Evolutionary conservation across 1,139 yeast genomes (phyloP).

Genomic region (Pichia cactophila): DNA sequence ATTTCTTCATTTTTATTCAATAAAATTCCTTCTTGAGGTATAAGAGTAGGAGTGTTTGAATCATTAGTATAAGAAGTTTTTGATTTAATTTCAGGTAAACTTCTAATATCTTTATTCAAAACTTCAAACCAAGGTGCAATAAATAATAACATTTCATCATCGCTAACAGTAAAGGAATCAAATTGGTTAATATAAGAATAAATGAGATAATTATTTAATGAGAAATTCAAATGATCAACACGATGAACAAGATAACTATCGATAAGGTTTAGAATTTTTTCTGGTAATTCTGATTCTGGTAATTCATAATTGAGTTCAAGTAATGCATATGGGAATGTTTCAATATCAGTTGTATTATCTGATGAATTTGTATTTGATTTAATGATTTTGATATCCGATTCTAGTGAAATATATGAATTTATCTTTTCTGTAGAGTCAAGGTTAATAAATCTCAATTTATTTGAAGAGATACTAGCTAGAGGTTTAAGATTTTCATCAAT

Average conservation of each 20-base stretch:
- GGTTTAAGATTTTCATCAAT: constrained; percentile 43
- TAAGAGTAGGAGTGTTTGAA: background rate
- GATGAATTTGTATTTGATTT: constrained; percentile 6
- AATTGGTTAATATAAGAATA: constrained; percentile 21
- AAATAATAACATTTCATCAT: constrained; percentile 20
- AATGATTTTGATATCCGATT: constrained; percentile 25
- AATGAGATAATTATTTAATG: constrained; percentile 28
- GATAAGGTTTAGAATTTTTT: constrained; percentile 28
- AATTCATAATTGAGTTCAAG: constrained; percentile 40
- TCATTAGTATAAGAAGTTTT: constrained; percentile 3
- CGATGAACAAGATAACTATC: constrained; percentile 31
- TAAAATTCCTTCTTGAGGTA: constrained; percentile 14
- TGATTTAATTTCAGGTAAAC: constrained; percentile 24
- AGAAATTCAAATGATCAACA: constrained; percentile 29
- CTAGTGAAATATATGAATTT: constrained; percentile 30
- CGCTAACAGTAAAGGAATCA: constrained; percentile 11
- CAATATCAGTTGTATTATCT: background rate
- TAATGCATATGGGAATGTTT: constrained; percentile 39
- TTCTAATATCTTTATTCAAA: constrained; percentile 31
- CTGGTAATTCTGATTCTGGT: constrained; percentile 27
- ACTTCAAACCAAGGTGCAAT: constrained; percentile 30
- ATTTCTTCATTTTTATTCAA: constrained; percentile 27
- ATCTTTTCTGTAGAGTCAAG: constrained; percentile 38
- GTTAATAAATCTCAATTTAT: constrained; percentile 40
- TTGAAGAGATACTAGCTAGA: constrained; percentile 35